Conservation (phyloP, 2,329 filamentous ascomycete genomes). For the Neurospora sp. region DNA sequence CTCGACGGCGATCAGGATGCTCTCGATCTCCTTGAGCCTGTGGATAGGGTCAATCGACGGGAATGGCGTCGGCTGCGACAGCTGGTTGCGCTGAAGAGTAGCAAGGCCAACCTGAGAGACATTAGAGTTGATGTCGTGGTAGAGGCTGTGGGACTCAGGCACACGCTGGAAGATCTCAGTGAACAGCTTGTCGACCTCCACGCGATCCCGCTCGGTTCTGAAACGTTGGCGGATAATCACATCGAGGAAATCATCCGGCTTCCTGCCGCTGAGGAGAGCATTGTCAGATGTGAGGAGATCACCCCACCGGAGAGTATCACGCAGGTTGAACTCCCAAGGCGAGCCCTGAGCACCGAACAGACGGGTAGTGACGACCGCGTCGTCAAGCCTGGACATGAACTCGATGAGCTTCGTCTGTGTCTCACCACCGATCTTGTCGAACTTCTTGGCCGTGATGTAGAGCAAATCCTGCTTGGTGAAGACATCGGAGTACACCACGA, state of each 20-base stretch:
- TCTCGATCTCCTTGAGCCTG: slow-evolving; percentile 68
- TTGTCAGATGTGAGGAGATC: slow-evolving; percentile 55
- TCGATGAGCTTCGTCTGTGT: slow-evolving; percentile 59
- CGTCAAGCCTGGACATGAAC: slow-evolving; percentile 74
- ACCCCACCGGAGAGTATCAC: slow-evolving; percentile 83
- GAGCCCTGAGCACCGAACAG: slow-evolving; percentile 54
- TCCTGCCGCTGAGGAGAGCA: slow-evolving; percentile 49
- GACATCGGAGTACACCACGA: slow-evolving; percentile 91
- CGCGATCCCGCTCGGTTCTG: slow-evolving; percentile 58
- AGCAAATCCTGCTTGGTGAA: slow-evolving; percentile 74
- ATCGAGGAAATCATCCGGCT: slow-evolving; percentile 64
- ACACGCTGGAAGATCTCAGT: slow-evolving; percentile 46
- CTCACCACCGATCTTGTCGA: slow-evolving; percentile 49
- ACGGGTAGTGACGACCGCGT: slow-evolving; percentile 51
- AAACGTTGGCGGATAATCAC: slow-evolving; percentile 84
- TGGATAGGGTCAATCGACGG: slow-evolving; percentile 39
- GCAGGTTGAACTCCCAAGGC: slow-evolving; percentile 93
- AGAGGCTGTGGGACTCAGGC: slow-evolving; percentile 52
- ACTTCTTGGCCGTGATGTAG: slow-evolving; percentile 71
- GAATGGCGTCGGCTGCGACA: slow-evolving; percentile 41
- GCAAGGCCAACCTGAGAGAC: slow-evolving; percentile 75
- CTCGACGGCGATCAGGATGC: slow-evolving; percentile 75
- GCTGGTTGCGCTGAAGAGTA: slow-evolving; percentile 49
- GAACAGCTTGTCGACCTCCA: slow-evolving; percentile 57
- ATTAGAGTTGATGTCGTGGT: slow-evolving; percentile 56